Conservation (phyloP, 495 filamentous ascomycete genomes). For the Pyronema domesticum region DNA sequence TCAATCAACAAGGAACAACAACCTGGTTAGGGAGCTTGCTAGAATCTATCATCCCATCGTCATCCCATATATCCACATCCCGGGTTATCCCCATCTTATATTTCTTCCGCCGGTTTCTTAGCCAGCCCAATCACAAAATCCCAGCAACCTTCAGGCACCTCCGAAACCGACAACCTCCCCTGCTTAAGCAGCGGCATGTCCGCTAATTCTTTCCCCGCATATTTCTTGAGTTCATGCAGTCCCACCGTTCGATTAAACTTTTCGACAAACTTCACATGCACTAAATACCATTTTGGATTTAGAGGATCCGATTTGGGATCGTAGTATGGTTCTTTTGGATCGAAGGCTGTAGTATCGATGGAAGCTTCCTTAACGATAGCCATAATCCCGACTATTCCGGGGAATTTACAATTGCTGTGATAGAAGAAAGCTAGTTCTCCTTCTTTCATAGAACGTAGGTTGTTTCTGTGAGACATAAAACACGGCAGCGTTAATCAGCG, state of each 20-base stretch:
- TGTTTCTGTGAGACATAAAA: conserved; percentile 37
- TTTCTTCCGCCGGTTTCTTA: conserved; percentile 15
- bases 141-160: conserved; percentile 59
- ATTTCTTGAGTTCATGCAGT: conserved; percentile 54
- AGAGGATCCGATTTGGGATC: conserved; percentile 56
- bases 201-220: conserved; percentile 46
- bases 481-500: background rate
- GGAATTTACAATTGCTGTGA: conserved; percentile 79
- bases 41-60: too few relatives aligned
- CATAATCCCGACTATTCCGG: conserved; percentile 85
- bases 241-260: conserved; percentile 60
- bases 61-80: background rate
- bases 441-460: conserved; percentile 74
- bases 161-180: conserved; percentile 64
- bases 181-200: conserved; percentile 71
- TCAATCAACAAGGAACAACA: background rate
- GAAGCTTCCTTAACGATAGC: conserved; percentile 72
- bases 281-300: conserved; percentile 75
- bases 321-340: conserved; percentile 62
- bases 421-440: conserved; percentile 95
- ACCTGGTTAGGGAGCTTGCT: too few relatives aligned
- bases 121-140: conserved; percentile 49
- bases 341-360: conserved; percentile 65
- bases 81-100: background rate
- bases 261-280: conserved; percentile 67